These are phyloP conservation scores for Botrytis fragariae DNA, from an alignment of 2,329 filamentous ascomycete genomes.

Conservation along the genomic window DNA sequence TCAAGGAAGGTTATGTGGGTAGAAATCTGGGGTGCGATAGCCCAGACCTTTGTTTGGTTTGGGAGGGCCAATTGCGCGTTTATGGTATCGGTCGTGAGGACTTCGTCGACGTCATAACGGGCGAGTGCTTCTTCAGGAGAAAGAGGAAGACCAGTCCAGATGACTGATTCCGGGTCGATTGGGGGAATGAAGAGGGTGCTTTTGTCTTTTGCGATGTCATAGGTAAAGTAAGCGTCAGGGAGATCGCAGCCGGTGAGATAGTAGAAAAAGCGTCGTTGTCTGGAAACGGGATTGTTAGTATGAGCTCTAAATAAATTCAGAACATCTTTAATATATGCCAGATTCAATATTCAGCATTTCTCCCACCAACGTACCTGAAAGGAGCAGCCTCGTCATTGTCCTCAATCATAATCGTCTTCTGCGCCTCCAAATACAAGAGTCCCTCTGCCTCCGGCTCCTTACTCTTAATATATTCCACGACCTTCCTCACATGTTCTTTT, in stretches of 20 bases:
- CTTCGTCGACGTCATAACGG: conserved; percentile 78
- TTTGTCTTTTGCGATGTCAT: conserved; percentile 71
- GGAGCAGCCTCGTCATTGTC: conserved; percentile 82
- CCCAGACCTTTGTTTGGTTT: conserved; percentile 55
- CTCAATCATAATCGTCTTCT: conserved; percentile 77
- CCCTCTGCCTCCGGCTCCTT: conserved; percentile 65
- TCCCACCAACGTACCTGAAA: conserved; percentile 59
- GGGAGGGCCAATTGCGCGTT: conserved; percentile 58
- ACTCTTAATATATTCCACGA: conserved; percentile 73
- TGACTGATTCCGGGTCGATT: conserved; percentile 80
- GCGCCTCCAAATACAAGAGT: conserved; percentile 83
- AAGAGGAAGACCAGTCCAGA: conserved; percentile 89
- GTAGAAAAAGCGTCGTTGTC: conserved; percentile 90
- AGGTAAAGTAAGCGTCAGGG: conserved; percentile 76
- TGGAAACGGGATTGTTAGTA: conserved; percentile 39
- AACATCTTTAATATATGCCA: neutral
- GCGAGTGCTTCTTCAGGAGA: conserved; percentile 70
- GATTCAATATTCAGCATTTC: neutral
- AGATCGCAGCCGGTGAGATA: conserved; percentile 85
- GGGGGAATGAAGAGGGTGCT: conserved; percentile 90
- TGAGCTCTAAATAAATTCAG: neutral
- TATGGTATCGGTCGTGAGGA: conserved; percentile 69
- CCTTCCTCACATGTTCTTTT: conserved; percentile 79
- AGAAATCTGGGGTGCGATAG: conserved; percentile 76
- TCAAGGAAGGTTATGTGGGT: conserved; percentile 68